A percentile compares a stretch with the other conserved stretches of the same genome.
Conservation (phyloP, 1,139 yeast species). For the Candida tropicalis region DNA sequence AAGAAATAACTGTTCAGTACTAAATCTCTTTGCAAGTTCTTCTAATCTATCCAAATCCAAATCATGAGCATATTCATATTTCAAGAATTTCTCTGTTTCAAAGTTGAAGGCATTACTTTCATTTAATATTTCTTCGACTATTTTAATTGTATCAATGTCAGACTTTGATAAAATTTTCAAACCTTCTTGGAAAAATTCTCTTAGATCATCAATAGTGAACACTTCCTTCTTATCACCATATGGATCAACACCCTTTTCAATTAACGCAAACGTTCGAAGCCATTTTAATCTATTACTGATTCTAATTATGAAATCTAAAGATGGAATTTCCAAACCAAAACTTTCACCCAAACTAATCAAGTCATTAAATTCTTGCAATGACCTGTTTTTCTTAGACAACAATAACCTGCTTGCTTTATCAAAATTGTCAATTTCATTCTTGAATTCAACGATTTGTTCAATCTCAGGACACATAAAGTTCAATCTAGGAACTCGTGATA, state of each 20-base stretch:
- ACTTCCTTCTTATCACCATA: constrained; percentile 38
- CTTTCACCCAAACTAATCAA: constrained; percentile 57
- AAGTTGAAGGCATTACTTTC: constrained; percentile 33
- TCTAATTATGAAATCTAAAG: constrained; percentile 50
- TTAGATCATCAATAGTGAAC: constrained; percentile 40
- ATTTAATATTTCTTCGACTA: constrained; percentile 28
- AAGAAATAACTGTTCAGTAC: constrained; percentile 32
- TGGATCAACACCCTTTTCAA: constrained; percentile 46
- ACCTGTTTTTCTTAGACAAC: constrained; percentile 28
- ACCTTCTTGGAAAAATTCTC: constrained; percentile 45
- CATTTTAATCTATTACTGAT: constrained; percentile 53
- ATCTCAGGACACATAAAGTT: constrained; percentile 60
- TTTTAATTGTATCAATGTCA: constrained; percentile 27
- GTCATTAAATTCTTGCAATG: constrained; percentile 45
- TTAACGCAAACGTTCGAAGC: constrained; percentile 40
- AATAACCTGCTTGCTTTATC: constrained; percentile 50
- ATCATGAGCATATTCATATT: constrained; percentile 26
- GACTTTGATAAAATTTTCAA: constrained; percentile 30
- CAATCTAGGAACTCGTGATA: constrained; percentile 51
- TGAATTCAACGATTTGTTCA: constrained; percentile 58
- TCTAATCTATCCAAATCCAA: constrained; percentile 27
- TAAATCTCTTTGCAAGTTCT: constrained; percentile 26
- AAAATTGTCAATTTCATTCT: constrained; percentile 55
- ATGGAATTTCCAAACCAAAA: constrained; percentile 59
- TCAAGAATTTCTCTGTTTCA: constrained; percentile 29